Percentiles rank a stretch among this genome's conserved stretches.
These are phyloP conservation scores for Podaxis carcinomalis DNA, from an alignment of 768 basidiomycete species.

Conservation along the genomic window DNA sequence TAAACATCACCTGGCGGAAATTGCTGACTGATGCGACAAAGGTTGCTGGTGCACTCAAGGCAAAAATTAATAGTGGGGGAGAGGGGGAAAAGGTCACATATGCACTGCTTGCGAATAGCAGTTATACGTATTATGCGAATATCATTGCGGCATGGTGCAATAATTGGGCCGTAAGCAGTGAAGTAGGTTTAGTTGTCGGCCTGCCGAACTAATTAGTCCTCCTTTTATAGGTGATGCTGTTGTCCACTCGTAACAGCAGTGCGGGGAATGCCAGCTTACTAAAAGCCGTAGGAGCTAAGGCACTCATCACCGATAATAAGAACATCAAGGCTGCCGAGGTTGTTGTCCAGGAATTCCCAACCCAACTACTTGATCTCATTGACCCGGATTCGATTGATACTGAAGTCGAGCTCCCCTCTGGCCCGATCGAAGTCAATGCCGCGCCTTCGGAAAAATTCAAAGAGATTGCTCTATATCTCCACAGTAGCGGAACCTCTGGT, in stretches of 20 bases:
- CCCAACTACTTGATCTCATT: background rate
- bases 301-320: constrained; percentile 6
- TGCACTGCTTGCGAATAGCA: constrained; percentile 9
- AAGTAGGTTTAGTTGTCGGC: background rate
- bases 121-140: constrained; percentile 8
- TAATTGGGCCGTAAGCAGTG: constrained; percentile 6
- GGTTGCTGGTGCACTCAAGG: background rate
- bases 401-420: background rate
- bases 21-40: constrained; percentile 5
- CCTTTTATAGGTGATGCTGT: constrained; percentile 1
- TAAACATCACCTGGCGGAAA: constrained; percentile 8
- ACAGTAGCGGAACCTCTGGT: constrained; percentile 12
- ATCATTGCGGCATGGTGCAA: constrained; percentile 11
- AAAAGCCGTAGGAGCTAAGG: constrained; percentile 4
- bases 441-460: constrained; percentile 5
- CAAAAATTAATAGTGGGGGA: background rate
- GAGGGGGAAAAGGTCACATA: background rate
- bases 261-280: constrained; percentile 4
- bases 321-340: constrained; percentile 2
- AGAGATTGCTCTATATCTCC: constrained; percentile 5
- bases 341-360: background rate
- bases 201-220: background rate
- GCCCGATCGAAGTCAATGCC: background rate
- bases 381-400: background rate
- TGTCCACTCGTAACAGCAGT: constrained; percentile 9